Conservation (phyloP, 768 basidiomycete species). For the Phylloporus sp. region DNA sequence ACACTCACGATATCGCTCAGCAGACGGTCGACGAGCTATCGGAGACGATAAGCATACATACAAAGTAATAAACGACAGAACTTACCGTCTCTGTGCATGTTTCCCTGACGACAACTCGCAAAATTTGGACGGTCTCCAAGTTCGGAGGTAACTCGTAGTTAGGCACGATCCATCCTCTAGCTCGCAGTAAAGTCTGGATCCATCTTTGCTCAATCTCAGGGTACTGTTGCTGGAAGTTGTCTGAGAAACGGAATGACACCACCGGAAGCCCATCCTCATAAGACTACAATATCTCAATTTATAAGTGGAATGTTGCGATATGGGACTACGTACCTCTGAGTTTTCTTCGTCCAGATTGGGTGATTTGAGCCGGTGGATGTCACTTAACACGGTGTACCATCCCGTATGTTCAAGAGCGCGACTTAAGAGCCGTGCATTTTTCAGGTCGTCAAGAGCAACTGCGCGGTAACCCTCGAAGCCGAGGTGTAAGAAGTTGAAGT, state of each 20-base stretch:
- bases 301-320: neutral
- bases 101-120: slow-evolving; percentile 62
- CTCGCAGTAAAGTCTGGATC: slow-evolving; percentile 48
- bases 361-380: slow-evolving; percentile 46
- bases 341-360: slow-evolving; percentile 45
- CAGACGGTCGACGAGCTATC: slow-evolving; percentile 59
- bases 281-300: slow-evolving; percentile 18
- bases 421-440: slow-evolving; percentile 63
- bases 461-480: slow-evolving; percentile 52
- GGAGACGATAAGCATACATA: slow-evolving; percentile 24
- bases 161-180: slow-evolving; percentile 56
- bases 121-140: slow-evolving; percentile 49
- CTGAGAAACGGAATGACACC: slow-evolving; percentile 53
- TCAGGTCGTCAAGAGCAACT: slow-evolving; percentile 45
- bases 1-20: slow-evolving; percentile 64
- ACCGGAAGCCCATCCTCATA: slow-evolving; percentile 53
- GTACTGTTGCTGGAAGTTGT: slow-evolving; percentile 47
- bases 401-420: slow-evolving; percentile 58
- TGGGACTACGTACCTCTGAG: slow-evolving; percentile 45
- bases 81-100: slow-evolving; percentile 47
- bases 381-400: slow-evolving; percentile 49
- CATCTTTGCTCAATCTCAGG: slow-evolving; percentile 57
- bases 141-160: slow-evolving; percentile 58
- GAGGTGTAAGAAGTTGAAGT: slow-evolving; percentile 61
- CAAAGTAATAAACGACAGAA: slow-evolving; percentile 20